A percentile compares a stretch with the other conserved stretches of the same genome.
Conservation (phyloP, 768 basidiomycete species). For the Naganishia randhawae region DNA sequence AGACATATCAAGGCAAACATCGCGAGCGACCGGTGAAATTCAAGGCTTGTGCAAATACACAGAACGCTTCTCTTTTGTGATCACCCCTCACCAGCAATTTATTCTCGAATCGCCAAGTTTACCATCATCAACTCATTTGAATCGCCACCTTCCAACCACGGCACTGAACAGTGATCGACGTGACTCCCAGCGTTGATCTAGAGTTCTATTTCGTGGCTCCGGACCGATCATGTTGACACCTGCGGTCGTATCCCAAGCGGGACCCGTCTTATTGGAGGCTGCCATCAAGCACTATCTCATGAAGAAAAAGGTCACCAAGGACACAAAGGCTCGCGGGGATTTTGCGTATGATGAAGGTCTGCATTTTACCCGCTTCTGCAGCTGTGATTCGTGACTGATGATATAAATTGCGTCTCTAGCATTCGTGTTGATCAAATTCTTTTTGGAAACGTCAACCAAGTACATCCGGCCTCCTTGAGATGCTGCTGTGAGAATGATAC, state of each 20-base stretch:
- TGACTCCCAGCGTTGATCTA: not conserved
- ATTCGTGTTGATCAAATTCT: constrained; percentile 69
- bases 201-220: not conserved
- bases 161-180: too few relatives aligned
- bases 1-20: too few relatives aligned
- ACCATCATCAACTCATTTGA: too few relatives aligned
- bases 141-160: too few relatives aligned
- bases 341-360: constrained; percentile 71
- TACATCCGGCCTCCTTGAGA: constrained; percentile 28
- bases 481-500: not conserved
- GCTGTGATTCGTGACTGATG: not conserved
- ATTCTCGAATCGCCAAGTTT: too few relatives aligned
- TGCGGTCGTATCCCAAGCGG: constrained; percentile 33
- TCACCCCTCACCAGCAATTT: not conserved
- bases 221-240: constrained; percentile 24
- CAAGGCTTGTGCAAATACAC: too few relatives aligned
- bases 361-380: not conserved
- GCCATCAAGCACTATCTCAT: constrained; percentile 83
- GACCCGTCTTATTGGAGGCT: constrained; percentile 54
- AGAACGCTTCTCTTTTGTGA: not conserved
- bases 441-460: constrained; percentile 65
- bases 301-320: constrained; percentile 50
- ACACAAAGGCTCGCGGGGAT: constrained; percentile 63
- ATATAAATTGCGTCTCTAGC: constrained; percentile 51
- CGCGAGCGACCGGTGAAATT: too few relatives aligned